Base-by-base conservation (phyloP, 2,329 filamentous ascomycete species). In the Fusarium musae region DNA sequence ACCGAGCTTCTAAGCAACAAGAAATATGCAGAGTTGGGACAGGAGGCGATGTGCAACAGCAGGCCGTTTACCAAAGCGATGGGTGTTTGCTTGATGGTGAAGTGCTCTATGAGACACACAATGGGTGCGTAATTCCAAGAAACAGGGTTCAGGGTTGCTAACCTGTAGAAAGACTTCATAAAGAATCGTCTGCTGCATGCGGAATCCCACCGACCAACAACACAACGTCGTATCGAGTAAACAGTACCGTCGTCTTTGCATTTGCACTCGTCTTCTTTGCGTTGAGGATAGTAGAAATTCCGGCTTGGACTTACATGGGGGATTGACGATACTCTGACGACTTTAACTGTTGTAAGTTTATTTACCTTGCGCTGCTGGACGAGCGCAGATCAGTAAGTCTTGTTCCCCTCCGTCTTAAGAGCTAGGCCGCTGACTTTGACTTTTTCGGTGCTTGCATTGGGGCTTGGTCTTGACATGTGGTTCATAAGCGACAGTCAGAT, bases 401-500 rank as follows among this genome's bases (percentile, higher is more conserved):
- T n/a, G n/a, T n/a, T n/a, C n/a, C n/a, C n/a, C n/a, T n/a, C n/a
- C n/a, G n/a, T n/a, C n/a, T n/a, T n/a, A n/a, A n/a, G n/a, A n/a
- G n/a, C n/a, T n/a, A n/a, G n/a, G n/a, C n/a, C n/a, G n/a, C n/a
- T n/a, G n/a, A n/a, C n/a, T n/a, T n/a, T n/a, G n/a, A n/a, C n/a
- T n/a, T n/a, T 17, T 28, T 21, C 5, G 68, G 68, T 68, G 58
- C 53, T 72, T 4, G 4, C 47, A 2, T 32, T 61, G 10, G 69
- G 69, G 3, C 42, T 72, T 4, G 69, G 69, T 0, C 37, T 64
- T 6, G 69, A 72, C 9, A 49, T 72, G 43, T 72, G 69, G 69
- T 44, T n/a, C n/a, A n/a, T n/a, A n/a, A n/a, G n/a, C 5, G 69
- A 72, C 5, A 6, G 13, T 0, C 54, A 72, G 13, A 72, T 72